A percentile compares a stretch with the other conserved stretches of the same genome.
Conservation (phyloP, 345 rosid species). For the Mercurialis annua region DNA sequence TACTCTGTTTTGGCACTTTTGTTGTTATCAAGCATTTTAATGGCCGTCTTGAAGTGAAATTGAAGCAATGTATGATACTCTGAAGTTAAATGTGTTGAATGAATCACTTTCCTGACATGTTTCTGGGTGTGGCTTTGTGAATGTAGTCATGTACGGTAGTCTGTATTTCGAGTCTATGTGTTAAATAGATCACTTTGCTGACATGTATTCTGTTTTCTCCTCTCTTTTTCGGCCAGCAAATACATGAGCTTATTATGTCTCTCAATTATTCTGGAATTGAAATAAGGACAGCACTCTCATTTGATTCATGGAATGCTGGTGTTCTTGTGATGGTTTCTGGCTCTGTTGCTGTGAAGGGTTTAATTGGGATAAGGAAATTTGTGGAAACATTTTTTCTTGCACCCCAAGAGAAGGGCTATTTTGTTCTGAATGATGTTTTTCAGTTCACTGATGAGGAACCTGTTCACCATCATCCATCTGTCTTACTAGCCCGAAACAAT, state of each 20-base stretch:
- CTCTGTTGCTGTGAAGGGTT: conserved; percentile 15
- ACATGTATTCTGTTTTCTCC: background rate
- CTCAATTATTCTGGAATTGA: conserved; percentile 26
- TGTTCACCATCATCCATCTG: conserved; percentile 33
- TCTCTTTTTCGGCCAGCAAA: conserved; percentile 23
- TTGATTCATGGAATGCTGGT: conserved; percentile 31
- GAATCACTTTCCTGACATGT: background rate
- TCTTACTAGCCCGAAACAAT: conserved; percentile 41
- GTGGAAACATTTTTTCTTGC: conserved; percentile 34
- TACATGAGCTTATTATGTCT: conserved; percentile 24
- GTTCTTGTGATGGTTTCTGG: conserved; percentile 33
- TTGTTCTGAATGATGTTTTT: conserved; percentile 34
- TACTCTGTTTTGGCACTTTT: background rate
- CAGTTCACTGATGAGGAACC: conserved; percentile 29
- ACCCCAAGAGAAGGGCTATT: conserved; percentile 32
- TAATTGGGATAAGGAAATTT: conserved; percentile 22
- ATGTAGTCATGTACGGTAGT: too few species aligned
- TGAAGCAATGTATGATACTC: background rate
- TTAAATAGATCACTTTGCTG: background rate
- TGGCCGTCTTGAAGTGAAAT: background rate
- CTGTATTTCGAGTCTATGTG: background rate
- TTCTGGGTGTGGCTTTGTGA: too few species aligned
- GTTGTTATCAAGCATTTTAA: background rate
- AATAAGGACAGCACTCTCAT: conserved; percentile 25
- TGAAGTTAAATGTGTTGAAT: too few species aligned